phyloP scores from a whole-genome alignment of 139 green algal species.

The Coelastrella sp. region DNA sequence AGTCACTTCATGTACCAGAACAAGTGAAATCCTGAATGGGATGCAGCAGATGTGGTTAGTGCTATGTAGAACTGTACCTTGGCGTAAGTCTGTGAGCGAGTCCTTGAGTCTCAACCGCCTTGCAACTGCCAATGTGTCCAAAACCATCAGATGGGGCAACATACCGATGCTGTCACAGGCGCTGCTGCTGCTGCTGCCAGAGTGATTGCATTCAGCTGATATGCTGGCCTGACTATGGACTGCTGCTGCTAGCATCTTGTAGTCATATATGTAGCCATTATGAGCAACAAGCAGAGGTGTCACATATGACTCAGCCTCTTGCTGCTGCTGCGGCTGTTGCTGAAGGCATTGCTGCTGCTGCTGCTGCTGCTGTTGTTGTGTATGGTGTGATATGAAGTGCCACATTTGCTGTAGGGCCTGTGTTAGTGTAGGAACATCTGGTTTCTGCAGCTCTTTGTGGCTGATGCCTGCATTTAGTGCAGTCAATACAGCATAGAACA shows the following conservation, averaged over 20 bases:
- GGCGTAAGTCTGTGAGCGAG: not conserved
- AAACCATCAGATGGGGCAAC: not conserved
- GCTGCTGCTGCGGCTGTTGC: no score
- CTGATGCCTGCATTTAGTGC: slow-evolving; percentile 1
- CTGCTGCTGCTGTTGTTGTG: not conserved
- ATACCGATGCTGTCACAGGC: not conserved
- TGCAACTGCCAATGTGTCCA: not conserved
- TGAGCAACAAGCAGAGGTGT: slow-evolving; percentile 14
- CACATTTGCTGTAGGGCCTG: not conserved
- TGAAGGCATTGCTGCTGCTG: no score
- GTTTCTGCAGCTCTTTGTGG: not conserved
- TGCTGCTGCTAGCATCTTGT: not conserved
- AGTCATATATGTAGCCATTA: slow-evolving; percentile 36
- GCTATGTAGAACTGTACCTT: no score
- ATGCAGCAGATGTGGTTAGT: slow-evolving; percentile 4
- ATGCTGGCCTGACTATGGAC: not conserved
- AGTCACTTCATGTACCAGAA: no score
- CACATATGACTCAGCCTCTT: not conserved
- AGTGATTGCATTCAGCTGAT: not conserved
- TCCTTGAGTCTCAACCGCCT: not conserved
- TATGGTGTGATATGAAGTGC: not conserved
- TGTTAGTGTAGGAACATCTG: not conserved
- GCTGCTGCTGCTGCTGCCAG: slow-evolving; percentile 24
- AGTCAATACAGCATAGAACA: no score
- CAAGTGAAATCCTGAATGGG: no score